A percentile compares a stretch with the other conserved stretches of the same genome.
These are phyloP conservation scores for Penicillium griseofulvum DNA, from an alignment of 2,329 filamentous ascomycete genomes.

Conservation along the genomic window DNA sequence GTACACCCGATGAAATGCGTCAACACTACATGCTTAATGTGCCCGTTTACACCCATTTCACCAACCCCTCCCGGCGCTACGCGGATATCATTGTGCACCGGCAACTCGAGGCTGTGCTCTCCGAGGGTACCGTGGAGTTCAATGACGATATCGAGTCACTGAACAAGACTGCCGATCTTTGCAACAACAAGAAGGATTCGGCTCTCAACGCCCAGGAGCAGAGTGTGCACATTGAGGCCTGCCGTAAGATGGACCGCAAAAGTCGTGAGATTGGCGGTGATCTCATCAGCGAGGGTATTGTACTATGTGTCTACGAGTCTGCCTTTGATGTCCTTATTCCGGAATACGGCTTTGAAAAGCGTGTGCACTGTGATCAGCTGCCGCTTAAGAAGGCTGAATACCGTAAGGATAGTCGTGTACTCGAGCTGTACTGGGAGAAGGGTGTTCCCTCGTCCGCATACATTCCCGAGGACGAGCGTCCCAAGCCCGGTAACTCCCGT, in stretches of 20 bases:
- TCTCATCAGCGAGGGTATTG: constrained; percentile 90
- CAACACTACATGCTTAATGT: constrained; percentile 91
- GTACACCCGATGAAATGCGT: constrained; percentile 71
- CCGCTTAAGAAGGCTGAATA: constrained; percentile 98
- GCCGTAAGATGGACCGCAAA: constrained; percentile 91
- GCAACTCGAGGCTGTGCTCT: constrained; percentile 83
- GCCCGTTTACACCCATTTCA: constrained; percentile 95
- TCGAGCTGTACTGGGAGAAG: constrained; percentile 99
- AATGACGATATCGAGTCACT: constrained; percentile 83
- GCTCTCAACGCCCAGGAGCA: constrained; percentile 97
- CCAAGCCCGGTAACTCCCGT: constrained; percentile 75
- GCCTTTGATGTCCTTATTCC: constrained; percentile 98
- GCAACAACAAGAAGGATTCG: constrained; percentile 99
- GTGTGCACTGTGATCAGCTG: constrained; percentile 96
- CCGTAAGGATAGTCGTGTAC: constrained; percentile 87
- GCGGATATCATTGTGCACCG: constrained; percentile 94
- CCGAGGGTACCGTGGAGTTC: constrained; percentile 78
- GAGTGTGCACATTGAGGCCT: constrained; percentile 97
- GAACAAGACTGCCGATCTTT: constrained; percentile 88
- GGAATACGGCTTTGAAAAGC: constrained; percentile 98
- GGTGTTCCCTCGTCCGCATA: constrained; percentile 94
- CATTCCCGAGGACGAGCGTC: constrained; percentile 93
- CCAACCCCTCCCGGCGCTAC: constrained; percentile 89
- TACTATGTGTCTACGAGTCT: constrained; percentile 96
- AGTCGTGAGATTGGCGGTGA: constrained; percentile 84